Evolutionary conservation across 495 filamentous ascomycete species (phyloP).

Genomic region (Aspergillus steynii): DNA sequence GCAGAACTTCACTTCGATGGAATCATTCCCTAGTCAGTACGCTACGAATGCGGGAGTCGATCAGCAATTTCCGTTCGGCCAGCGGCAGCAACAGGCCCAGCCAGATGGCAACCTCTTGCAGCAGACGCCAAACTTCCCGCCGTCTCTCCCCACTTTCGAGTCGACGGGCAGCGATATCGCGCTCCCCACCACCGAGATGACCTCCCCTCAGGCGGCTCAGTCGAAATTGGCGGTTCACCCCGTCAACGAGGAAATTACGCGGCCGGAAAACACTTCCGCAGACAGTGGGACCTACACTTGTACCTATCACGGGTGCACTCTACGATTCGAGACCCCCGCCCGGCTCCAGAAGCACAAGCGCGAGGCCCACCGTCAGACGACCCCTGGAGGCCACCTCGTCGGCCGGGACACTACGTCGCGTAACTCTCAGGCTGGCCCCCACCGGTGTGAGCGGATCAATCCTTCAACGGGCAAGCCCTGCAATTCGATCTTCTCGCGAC

Average conservation of each 20-base stretch:
- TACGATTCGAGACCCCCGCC: conserved; percentile 81
- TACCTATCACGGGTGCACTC: conserved; percentile 86
- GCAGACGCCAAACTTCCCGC: conserved; percentile 60
- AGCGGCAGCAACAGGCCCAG: conserved; percentile 34
- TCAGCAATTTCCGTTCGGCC: conserved; percentile 38
- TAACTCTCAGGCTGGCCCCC: conserved; percentile 84
- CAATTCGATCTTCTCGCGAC: conserved; percentile 94
- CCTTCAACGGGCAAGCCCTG: conserved; percentile 95
- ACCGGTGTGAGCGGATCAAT: conserved; percentile 89
- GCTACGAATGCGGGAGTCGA: conserved; percentile 21
- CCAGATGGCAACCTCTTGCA: conserved; percentile 42
- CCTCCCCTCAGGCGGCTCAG: conserved; percentile 27
- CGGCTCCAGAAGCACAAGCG: conserved; percentile 95
- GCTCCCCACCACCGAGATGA: conserved; percentile 27
- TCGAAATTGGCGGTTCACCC: conserved; percentile 27
- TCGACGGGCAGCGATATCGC: conserved; percentile 57
- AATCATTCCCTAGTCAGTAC: conserved; percentile 44
- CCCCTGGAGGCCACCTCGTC: conserved; percentile 43
- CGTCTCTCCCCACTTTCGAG: conserved; percentile 63
- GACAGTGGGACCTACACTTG: conserved; percentile 92
- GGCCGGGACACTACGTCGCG: conserved; percentile 55
- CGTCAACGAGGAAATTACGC: conserved; percentile 36
- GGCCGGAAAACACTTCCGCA: conserved; percentile 64
- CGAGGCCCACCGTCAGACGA: conserved; percentile 78
- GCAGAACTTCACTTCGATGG: conserved; percentile 40